Conservation (phyloP, 2,329 filamentous ascomycete species). For the Hymenotorrendiella dingleyae region DNA sequence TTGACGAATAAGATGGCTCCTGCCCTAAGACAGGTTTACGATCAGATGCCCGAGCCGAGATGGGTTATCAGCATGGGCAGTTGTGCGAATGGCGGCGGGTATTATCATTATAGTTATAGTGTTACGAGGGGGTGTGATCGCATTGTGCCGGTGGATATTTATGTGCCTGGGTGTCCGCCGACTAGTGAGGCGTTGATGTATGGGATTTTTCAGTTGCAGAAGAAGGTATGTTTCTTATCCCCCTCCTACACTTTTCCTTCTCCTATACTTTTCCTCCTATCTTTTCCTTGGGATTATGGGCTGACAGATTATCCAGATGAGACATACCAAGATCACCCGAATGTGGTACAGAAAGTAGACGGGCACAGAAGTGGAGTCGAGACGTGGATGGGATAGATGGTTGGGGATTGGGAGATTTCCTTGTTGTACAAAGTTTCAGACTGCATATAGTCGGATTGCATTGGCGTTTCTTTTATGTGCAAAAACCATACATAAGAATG, state of each 20-base stretch:
- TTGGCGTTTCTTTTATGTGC: conserved; percentile 22
- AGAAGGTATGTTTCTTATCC: conserved; percentile 51
- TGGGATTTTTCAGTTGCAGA: conserved; percentile 66
- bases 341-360: conserved; percentile 54
- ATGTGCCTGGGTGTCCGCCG: conserved; percentile 68
- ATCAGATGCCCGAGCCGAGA: conserved; percentile 89
- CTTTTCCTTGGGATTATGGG: too few relatives aligned
- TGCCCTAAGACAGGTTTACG: conserved; percentile 83
- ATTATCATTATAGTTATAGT: conserved; percentile 82
- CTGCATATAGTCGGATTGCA: conserved; percentile 22
- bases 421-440: conserved; percentile 25
- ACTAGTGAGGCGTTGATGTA: conserved; percentile 59
- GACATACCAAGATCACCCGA: conserved; percentile 42
- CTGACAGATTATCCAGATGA: conserved; percentile 23
- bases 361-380: not conserved
- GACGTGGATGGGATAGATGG: too few relatives aligned
- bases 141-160: conserved; percentile 74
- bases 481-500: conserved; percentile 9
- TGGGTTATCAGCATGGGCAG: conserved; percentile 84
- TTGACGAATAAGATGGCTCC: conserved; percentile 96
- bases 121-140: conserved; percentile 71
- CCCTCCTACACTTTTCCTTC: not conserved
- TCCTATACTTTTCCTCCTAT: too few relatives aligned
- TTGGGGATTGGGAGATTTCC: conserved; percentile 5
- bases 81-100: conserved; percentile 78